Evolutionary conservation across 2,329 filamentous ascomycete species (phyloP), one percentile per base, ranked within the genome.

Genomic region (Colletotrichum sansevieriae): DNA sequence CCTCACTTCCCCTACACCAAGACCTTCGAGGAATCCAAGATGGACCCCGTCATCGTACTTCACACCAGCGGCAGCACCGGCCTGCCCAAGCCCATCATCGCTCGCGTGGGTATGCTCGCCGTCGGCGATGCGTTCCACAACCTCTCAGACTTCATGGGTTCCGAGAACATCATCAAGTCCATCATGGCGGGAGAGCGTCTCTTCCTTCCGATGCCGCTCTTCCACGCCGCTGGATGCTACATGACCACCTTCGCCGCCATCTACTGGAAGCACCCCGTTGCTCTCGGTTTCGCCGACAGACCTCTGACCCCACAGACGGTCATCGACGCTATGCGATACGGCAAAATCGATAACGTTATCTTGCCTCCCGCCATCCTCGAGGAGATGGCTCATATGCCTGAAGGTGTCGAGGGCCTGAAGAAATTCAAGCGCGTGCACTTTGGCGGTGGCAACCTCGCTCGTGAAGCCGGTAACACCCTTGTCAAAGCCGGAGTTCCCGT

Each of bases 21-120:
- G 73, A 79, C 79, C 0, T 84, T 79, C 37, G 80, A 83, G 4
- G 73, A 83, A 59, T 81, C 78, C 0, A 73, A 78, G 63, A 80
- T 78, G 75, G 81, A 84, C 4, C 82, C 83, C 0, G 60, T 81
- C 3, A 49, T 78, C 3, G 76, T 84, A 2, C 71, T 84, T 9
- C 83, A 85, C 72, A 84, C 83, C 0, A 83, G 81, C 60, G 83
- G 83, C 6, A 83, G 79, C 47, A 84, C 83, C 0, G 83, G 83
- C 0, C 75, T 83, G 3, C 83, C 83, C 0, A 84, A 83, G 71
- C 83, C 83, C 2, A 77, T 85, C n/a, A 70, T 82, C 10, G 72
- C 76, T 20, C 73, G 73, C 4, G 78, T 82, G 5, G 83, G 83
- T 13, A 76, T 81, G 74, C 11, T 81, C 13, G 75, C 79, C 1